These are phyloP conservation scores for Mycena amicta DNA, from an alignment of 768 basidiomycete species.

Conservation along the genomic window DNA sequence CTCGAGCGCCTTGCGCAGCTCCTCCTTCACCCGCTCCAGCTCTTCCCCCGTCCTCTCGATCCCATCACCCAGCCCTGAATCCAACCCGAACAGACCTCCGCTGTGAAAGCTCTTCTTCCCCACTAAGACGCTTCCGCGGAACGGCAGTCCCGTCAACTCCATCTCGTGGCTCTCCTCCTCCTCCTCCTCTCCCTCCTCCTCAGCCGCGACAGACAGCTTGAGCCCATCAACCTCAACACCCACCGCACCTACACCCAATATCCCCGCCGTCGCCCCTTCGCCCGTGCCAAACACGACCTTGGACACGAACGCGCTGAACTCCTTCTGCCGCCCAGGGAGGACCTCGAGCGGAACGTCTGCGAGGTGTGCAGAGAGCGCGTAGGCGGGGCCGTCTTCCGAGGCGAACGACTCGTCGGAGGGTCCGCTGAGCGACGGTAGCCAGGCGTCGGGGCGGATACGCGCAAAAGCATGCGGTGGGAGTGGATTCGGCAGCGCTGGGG, in stretches of 20 bases:
- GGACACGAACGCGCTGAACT: constrained; percentile 74
- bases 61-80: background rate
- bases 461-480: constrained; percentile 76
- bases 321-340: constrained; percentile 73
- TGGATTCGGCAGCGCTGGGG: constrained; percentile 62
- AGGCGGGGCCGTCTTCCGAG: constrained; percentile 45
- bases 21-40: background rate
- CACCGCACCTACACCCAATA: constrained; percentile 66
- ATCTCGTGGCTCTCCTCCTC: constrained; percentile 47
- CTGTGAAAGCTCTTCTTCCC: constrained; percentile 50
- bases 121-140: constrained; percentile 65
- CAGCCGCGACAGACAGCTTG: constrained; percentile 38
- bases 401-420: constrained; percentile 24
- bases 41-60: background rate
- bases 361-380: constrained; percentile 64
- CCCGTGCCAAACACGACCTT: constrained; percentile 68
- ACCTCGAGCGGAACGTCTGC: constrained; percentile 77
- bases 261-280: constrained; percentile 68
- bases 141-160: constrained; percentile 63
- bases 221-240: constrained; percentile 61
- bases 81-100: background rate
- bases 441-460: constrained; percentile 69
- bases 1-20: background rate
- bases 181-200: too few species aligned
- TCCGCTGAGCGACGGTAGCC: constrained; percentile 54